These are phyloP conservation scores for Fusarium subtropicale DNA, from an alignment of 2,329 filamentous ascomycete species.

Conservation along the genomic window DNA sequence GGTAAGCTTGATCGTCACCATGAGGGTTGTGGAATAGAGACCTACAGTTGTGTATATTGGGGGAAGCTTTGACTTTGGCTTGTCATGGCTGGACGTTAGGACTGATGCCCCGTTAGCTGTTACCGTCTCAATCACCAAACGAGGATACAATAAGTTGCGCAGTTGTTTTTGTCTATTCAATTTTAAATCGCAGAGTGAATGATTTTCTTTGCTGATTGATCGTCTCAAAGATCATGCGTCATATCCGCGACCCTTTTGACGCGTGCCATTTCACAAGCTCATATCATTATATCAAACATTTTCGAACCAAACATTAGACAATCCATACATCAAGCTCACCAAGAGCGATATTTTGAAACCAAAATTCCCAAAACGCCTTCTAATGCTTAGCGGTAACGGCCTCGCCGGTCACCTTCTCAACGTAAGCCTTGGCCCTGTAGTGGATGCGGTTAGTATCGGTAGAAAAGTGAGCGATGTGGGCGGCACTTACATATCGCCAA, in stretches of 20 bases:
- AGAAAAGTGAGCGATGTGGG: neutral
- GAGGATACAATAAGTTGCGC: neutral
- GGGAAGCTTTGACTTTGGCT: neutral
- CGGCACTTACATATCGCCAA: conserved; percentile 90
- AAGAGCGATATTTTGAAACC: conserved; percentile 33
- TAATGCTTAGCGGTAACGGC: conserved; percentile 76
- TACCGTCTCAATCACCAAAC: neutral
- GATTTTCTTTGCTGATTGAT: conserved; percentile 25
- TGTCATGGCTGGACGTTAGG: neutral
- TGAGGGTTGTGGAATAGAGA: neutral
- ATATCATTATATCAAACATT: conserved; percentile 31
- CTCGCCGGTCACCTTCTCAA: conserved; percentile 74
- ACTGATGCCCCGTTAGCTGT: neutral
- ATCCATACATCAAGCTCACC: conserved; percentile 34
- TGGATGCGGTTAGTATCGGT: conserved; percentile 40
- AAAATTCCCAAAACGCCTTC: conserved; percentile 52
- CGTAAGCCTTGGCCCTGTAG: conserved; percentile 72
- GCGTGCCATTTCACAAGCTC: conserved; percentile 7
- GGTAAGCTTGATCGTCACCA: neutral
- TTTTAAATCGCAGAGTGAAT: conserved; percentile 15
- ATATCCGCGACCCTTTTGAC: neutral
- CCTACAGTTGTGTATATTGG: no score
- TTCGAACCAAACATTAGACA: conserved; percentile 37
- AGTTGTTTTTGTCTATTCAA: conserved; percentile 38
- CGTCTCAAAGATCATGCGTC: conserved; percentile 17